Base-by-base conservation (phyloP, 768 basidiomycete species). In the Lactarius deliciosus region DNA sequence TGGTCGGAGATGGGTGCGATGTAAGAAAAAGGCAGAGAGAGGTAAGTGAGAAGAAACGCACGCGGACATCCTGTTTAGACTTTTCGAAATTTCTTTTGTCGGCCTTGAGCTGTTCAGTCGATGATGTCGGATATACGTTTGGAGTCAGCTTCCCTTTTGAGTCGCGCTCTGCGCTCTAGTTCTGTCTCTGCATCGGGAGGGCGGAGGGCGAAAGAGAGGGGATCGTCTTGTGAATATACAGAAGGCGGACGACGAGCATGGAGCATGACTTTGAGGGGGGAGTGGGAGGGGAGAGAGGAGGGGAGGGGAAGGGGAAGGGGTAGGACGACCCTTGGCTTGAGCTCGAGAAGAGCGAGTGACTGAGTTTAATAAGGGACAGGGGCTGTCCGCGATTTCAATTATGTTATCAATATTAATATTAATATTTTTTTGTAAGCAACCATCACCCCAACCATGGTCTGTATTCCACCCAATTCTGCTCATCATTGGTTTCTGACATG, bases 81-180 rank as follows among this genome's bases (percentile, higher is more conserved):
- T 82, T 85, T 75, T 83, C 87, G 64, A 85, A 71, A 60, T 80
- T 82, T 74, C 89, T 88, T 64, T 85, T 82, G 72, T 94, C 92
- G 65, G 79, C 77, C 70, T 85, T 84, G 61, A 94, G 81, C 71
- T 91, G 85, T 73, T 92, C 91, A n/a, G 76, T 94, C 92, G 72
- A 94, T 94, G 75, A 83, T 83, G 68, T 94, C 91, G 57, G 89
- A 92, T 66, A 89, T 79, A 57, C 85, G 83, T 74, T 86, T 88
- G 3, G 91, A 90, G 68, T 92, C 88, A 0, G 85, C 85, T 77
- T 94, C 92, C 41, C 79, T 75, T 67, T 82, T 77, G 20, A 92
- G 82, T 64, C 92, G 85, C 38, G 76, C 69, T 57, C 80, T 78
- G 57, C 89, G 86, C 74, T 93, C 87, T 0, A 77, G 73, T 1